phyloP scores from a whole-genome alignment of 768 basidiomycete species.

The Hirschioporus abietinus region DNA sequence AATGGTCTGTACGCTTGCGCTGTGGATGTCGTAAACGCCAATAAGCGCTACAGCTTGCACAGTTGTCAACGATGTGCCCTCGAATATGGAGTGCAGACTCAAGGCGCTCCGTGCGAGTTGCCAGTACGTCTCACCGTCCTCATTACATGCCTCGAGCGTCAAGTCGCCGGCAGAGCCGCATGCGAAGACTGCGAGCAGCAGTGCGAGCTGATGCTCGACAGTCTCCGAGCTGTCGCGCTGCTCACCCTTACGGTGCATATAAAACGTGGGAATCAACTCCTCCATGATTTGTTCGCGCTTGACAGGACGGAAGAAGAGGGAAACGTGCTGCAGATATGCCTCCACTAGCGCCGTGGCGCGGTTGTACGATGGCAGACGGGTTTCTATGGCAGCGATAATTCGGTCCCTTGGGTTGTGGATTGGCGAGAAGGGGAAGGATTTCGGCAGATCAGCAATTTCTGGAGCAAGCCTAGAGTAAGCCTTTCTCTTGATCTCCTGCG shows the following conservation, averaged over 20 bases:
- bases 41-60: constrained; percentile 53
- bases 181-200: constrained; percentile 48
- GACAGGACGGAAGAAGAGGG: constrained; percentile 76
- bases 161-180: constrained; percentile 42
- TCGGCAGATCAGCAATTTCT: constrained; percentile 42
- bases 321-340: constrained; percentile 67
- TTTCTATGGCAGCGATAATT: constrained; percentile 44
- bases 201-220: constrained; percentile 36
- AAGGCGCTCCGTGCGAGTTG: constrained; percentile 63
- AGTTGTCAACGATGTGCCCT: constrained; percentile 57
- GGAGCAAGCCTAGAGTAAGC: not conserved
- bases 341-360: constrained; percentile 51
- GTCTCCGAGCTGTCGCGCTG: not conserved
- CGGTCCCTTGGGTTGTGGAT: constrained; percentile 38
- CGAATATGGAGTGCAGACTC: constrained; percentile 54
- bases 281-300: constrained; percentile 52
- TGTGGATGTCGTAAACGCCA: constrained; percentile 25
- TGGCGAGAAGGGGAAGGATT: constrained; percentile 62
- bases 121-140: constrained; percentile 57
- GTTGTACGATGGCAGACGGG: constrained; percentile 49
- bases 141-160: constrained; percentile 22
- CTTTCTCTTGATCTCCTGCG: not conserved
- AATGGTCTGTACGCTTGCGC: constrained; percentile 55
- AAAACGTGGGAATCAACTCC: constrained; percentile 23
- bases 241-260: too few species aligned